Percentiles rank a stretch among this genome's conserved stretches.
Evolutionary conservation across 345 rosid genomes (phyloP).

Genomic region (Hirschfeldia incana): DNA sequence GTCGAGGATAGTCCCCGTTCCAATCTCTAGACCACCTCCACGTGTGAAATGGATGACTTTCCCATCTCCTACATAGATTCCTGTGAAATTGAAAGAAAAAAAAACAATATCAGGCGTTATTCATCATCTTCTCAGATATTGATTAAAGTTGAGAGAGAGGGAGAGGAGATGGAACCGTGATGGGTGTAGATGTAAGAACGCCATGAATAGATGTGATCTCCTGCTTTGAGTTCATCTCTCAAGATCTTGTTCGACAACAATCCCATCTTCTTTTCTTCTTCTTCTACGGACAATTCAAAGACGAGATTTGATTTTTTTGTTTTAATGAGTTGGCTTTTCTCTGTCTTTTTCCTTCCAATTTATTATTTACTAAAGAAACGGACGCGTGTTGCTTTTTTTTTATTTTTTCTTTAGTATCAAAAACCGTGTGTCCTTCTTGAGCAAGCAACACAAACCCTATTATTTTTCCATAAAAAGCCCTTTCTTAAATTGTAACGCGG

Average conservation of each 20-base stretch:
- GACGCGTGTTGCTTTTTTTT: not conserved
- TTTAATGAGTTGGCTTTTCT: not conserved
- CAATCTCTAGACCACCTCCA: conserved; percentile 63
- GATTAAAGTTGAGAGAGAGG: not conserved
- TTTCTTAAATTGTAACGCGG: not conserved
- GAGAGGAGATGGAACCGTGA: conserved; percentile 48
- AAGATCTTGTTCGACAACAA: conserved; percentile 55
- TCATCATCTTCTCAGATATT: not conserved
- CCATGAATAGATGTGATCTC: conserved; percentile 85
- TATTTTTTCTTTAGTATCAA: not conserved
- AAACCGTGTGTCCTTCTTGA: not conserved
- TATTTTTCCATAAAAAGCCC: not conserved
- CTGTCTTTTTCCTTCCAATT: not conserved
- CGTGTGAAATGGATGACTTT: conserved; percentile 83
- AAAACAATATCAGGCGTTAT: not conserved
- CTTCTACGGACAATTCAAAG: no score
- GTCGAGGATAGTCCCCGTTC: conserved; percentile 75
- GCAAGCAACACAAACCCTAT: not conserved
- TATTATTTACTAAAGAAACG: not conserved
- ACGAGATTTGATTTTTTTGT: not conserved
- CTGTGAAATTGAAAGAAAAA: conserved; percentile 29
- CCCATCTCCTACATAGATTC: conserved; percentile 70
- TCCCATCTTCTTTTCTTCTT: conserved; percentile 47
- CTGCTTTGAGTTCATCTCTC: conserved; percentile 52
- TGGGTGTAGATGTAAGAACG: conserved; percentile 67